phyloP scores from a whole-genome alignment of 1,139 yeast genomes.

The Pichia cactophila region DNA sequence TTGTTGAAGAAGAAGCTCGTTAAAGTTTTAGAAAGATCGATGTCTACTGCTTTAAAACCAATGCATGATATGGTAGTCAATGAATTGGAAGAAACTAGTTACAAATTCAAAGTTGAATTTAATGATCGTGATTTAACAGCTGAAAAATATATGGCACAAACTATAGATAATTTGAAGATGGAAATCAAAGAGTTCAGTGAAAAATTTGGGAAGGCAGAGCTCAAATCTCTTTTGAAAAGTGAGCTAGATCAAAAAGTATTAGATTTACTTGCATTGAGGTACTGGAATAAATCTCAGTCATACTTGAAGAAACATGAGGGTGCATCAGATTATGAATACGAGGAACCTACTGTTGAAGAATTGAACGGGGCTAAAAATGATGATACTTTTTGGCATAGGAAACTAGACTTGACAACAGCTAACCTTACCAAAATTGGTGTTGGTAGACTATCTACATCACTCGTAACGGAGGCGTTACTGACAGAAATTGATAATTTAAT shows the following conservation, averaged over 20 bases:
- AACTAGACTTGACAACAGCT: slow-evolving; percentile 75
- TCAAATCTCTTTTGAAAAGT: slow-evolving; percentile 68
- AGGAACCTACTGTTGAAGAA: slow-evolving; percentile 49
- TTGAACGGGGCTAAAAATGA: slow-evolving; percentile 48
- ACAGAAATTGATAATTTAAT: slow-evolving; percentile 71
- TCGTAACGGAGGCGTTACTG: slow-evolving; percentile 72
- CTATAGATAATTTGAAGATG: slow-evolving; percentile 78
- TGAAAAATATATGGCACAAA: slow-evolving; percentile 86
- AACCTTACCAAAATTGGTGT: slow-evolving; percentile 86
- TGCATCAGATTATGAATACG: slow-evolving; percentile 11
- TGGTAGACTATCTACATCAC: slow-evolving; percentile 79
- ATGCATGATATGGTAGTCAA: slow-evolving; percentile 80
- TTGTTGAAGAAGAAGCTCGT: slow-evolving; percentile 72
- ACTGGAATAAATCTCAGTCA: slow-evolving; percentile 71
- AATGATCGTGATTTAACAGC: slow-evolving; percentile 92
- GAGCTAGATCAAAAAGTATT: slow-evolving; percentile 85
- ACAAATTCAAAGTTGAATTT: slow-evolving; percentile 91
- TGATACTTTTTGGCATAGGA: slow-evolving; percentile 82
- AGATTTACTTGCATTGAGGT: slow-evolving; percentile 79
- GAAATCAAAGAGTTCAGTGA: slow-evolving; percentile 83
- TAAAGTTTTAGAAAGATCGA: slow-evolving; percentile 78
- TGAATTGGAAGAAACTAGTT: slow-evolving; percentile 89
- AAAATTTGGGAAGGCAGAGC: slow-evolving; percentile 74
- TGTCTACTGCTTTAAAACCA: slow-evolving; percentile 85
- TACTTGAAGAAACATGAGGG: slow-evolving; percentile 19